Base-by-base conservation (phyloP, 129 eudicot species). In the Smallanthus sonchifolius region DNA sequence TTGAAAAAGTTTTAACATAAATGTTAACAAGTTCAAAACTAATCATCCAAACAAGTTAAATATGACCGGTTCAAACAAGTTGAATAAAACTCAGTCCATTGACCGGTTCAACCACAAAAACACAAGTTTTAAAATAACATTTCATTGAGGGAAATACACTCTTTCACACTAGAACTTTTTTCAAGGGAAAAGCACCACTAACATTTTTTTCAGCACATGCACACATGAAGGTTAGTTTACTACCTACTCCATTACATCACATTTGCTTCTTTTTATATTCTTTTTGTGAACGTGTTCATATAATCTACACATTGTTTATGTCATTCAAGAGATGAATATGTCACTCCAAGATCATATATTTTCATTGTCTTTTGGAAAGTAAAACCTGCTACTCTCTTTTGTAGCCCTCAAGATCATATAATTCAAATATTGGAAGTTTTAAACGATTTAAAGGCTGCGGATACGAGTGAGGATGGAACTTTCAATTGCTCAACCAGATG, bases 401-500 rank as follows among this genome's bases (percentile, higher is more conserved):
- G 55, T 83, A 89, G 97, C 86, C 76, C 30, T 57, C 91, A 37
- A 77, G 65, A 54, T 69, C 80, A 35, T 77, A 69, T 40, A 5
- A 60, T 62, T 55, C 79, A 52, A 77, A 69, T 11, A 7, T 56
- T 28, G 56, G 79, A 84, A 36, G 52, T 80, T 73, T 15, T 30
- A 84, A 68, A 42, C 70, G 62, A 67, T 65, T 52, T 75, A 84
- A 82, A 59, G 6, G 60, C 59, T 15, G 32, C 73, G 64, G 80
- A 44, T 15, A 42, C 77, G 59, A 56, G 75, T 67, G 6, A 86
- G 69, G 81, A 95, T 91, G 99, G 90, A 87, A 75, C 87, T 95
- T 71, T 80, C 95, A 56, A 82, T 95, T 65, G 82, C 95, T 48
- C 97, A 80, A 69, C 99, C 99, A 28, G 99, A 95, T 77, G 99